A percentile compares a stretch with the other conserved stretches of the same genome.
These are phyloP conservation scores for Beverwykella pulmonaria DNA, from an alignment of 495 filamentous ascomycete species.

Conservation along the genomic window DNA sequence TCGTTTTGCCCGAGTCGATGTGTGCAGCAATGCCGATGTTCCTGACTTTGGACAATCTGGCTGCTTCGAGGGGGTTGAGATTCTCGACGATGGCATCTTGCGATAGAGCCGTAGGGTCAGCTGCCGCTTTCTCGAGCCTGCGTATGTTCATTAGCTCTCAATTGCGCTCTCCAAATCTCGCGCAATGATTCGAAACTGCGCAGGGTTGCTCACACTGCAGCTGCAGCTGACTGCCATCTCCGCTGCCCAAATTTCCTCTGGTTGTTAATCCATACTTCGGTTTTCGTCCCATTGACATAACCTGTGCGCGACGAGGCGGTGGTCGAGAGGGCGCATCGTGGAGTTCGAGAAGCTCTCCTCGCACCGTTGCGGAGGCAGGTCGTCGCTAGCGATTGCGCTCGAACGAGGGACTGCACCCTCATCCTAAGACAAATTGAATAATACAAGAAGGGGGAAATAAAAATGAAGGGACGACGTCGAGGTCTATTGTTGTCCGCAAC, in stretches of 20 bases:
- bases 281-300: constrained; percentile 3
- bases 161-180: constrained; percentile 8
- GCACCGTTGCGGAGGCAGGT: constrained; percentile 21
- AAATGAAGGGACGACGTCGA: constrained; percentile 13
- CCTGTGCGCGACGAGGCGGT: constrained; percentile 14
- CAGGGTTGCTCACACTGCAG: constrained; percentile 50
- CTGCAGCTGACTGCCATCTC: constrained; percentile 42
- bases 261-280: constrained; percentile 8
- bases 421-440: constrained; percentile 11
- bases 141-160: constrained; percentile 15
- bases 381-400: constrained; percentile 25
- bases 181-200: not conserved
- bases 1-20: constrained; percentile 99
- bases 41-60: constrained; percentile 74
- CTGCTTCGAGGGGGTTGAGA: constrained; percentile 72
- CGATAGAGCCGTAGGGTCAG: constrained; percentile 59
- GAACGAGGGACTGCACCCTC: constrained; percentile 34
- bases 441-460: not conserved
- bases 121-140: constrained; percentile 64
- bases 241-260: constrained; percentile 19
- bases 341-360: constrained; percentile 13
- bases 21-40: constrained; percentile 99
- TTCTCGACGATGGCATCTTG: constrained; percentile 73
- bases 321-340: constrained; percentile 21
- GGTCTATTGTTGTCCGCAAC: constrained; percentile 4